Base-by-base conservation (phyloP, 352 stramenopile species). In the Aphanomyces stellatus region DNA sequence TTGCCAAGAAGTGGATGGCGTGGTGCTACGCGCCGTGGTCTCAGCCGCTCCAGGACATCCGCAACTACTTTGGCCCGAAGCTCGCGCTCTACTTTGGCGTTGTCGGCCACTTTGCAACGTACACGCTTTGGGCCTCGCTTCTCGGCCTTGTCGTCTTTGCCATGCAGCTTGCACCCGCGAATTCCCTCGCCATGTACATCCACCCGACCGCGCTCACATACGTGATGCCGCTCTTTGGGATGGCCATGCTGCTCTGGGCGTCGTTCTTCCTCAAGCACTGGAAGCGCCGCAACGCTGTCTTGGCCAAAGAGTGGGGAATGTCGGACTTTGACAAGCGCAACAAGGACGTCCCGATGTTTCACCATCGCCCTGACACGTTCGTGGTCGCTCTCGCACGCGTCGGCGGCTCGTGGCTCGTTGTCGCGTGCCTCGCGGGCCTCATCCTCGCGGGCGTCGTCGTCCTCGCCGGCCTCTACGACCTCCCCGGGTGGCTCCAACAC, bases 81-180 rank as follows among this genome's bases (percentile, higher is more conserved):
- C 87, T 99, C 62, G 90, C 91, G 24, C 96, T 99, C 61, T 99
- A 99, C 77, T 99, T 99, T 74, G 76, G 97, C 40, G 99, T 96
- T 84, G 68, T 99, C 28, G 92, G 97, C 19, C 93, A 98, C 75
- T 97, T 93, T 72, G 97, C 94, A 41, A 92, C 93, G 63, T 97
- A 97, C 83, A 77, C 99, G 27, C 72, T 98, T 19, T 94, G 95
- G 56, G 87, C 96, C 24, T 93, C 90, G 37, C 56, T 98, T 19
- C 68, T 98, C 42, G 96, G 96, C 3, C 77, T 88, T 3, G 62
- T 91, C 31, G 77, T 98, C 37, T 89, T 96, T 31, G 90, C 91
- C 13, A 84, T 97, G 17, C 74, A 90, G 42, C n/a, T 96, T 97
- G 48, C 88, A 96, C 51, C 77, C 25, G 72, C 91, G 37, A 72